Evolutionary conservation across 2,329 filamentous ascomycete species (phyloP), one percentile per base, ranked within the genome.

Genomic region (Ophiostoma sp.): DNA sequence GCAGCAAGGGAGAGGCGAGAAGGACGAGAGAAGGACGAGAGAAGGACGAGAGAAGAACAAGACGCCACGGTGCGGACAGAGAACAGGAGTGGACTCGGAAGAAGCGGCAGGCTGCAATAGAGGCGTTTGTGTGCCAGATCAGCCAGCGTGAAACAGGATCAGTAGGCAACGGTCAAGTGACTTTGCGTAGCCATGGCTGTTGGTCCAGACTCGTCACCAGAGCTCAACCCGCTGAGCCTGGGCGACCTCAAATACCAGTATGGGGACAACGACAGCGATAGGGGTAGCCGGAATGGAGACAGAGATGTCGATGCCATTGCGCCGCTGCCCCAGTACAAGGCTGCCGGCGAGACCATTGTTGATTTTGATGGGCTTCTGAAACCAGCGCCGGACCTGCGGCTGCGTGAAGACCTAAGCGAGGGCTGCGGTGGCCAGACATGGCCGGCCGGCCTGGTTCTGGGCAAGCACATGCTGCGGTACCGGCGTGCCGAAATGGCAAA

Each of bases 381-480:
- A 44, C 72, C 95, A 66, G 78, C 82, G 27, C 80, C 84, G 64
- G 88, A 90, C 11, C 83, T 98, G 70, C 83, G 85, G 70, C 85
- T 98, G 16, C 90, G 91, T 74, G 93, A 97, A 77, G 93, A 98
- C 78, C 84, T 97, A 64, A 87, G 86, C 69, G 87, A 91, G 71
- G 95, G 95, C 70, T 98, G 95, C 77, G 95, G 95, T 65, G 95
- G 95, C 2, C 91, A 96, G 78, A 84, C 96, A 11, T 98, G 95
- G 95, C 94, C 93, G 3, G 94, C 94, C 0, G 95, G 95, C 11
- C 90, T 96, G 87, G 86, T 95, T 16, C 82, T 99, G 67, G 86
- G 90, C 27, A 92, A 89, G 78, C 96, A 98, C 76, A 85, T 98
- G 84, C 82, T 98, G 69, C 85, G 89, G 66, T 88, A 88, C 75